phyloP scores from a whole-genome alignment of 129 eudicot species.

The Tagetes patula region DNA sequence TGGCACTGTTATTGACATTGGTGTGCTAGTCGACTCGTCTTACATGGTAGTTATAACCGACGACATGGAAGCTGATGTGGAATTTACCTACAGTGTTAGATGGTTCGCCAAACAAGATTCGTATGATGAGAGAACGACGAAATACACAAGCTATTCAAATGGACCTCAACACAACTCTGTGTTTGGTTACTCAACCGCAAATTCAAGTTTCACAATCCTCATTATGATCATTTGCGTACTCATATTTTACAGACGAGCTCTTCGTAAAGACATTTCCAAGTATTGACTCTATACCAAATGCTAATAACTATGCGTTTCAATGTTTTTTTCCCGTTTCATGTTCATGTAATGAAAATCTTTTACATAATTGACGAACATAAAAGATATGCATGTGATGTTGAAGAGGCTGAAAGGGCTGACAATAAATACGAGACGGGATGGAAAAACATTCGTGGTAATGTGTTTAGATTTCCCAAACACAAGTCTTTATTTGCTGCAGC shows the following conservation, averaged over 20 bases:
- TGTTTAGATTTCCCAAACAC: constrained; percentile 35
- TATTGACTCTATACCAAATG: not conserved
- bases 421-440: constrained; percentile 59
- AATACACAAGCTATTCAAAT: constrained; percentile 31
- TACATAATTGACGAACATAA: not conserved
- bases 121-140: constrained; percentile 49
- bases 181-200: constrained; percentile 44
- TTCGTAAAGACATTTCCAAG: constrained; percentile 55
- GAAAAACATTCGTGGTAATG: constrained; percentile 70
- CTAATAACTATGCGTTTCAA: not conserved
- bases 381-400: constrained; percentile 61
- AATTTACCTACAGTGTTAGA: constrained; percentile 41
- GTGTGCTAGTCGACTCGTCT: constrained; percentile 26
- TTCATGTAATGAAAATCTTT: constrained; percentile 1
- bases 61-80: constrained; percentile 43
- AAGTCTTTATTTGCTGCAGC: constrained; percentile 47
- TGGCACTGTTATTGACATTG: constrained; percentile 44
- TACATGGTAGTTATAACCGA: constrained; percentile 38
- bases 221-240: constrained; percentile 42
- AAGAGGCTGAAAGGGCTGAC: constrained; percentile 35
- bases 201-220: constrained; percentile 51
- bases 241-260: constrained; percentile 42
- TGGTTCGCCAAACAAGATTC: constrained; percentile 39
- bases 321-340: not conserved
- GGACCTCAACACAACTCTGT: constrained; percentile 33